A percentile compares a stretch with the other conserved stretches of the same genome.
Evolutionary conservation across 2,329 filamentous ascomycete genomes (phyloP).

Genomic region (Penicillium sp.): DNA sequence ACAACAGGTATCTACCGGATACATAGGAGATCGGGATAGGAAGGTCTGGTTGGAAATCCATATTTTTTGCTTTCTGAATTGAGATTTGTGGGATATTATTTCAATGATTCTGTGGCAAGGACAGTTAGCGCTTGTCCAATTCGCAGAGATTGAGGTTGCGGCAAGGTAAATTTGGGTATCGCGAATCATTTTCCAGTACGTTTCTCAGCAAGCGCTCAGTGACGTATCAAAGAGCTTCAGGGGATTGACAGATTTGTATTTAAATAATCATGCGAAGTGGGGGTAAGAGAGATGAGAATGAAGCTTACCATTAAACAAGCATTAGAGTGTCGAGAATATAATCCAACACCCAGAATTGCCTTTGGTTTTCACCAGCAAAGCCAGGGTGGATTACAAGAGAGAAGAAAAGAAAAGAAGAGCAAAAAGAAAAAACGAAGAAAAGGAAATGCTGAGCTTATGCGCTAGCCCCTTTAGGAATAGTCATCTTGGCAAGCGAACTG

Average conservation of each 20-base stretch:
- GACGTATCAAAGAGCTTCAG: constrained; percentile 50
- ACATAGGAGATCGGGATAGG: constrained; percentile 73
- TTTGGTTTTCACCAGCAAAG: constrained; percentile 26
- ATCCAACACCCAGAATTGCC: neutral
- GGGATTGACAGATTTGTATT: constrained; percentile 71
- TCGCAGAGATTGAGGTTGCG: neutral
- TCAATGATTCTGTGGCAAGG: constrained; percentile 16
- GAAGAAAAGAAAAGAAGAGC: constrained; percentile 9
- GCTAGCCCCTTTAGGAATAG: constrained; percentile 14
- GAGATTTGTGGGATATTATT: constrained; percentile 8
- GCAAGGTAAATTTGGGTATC: constrained; percentile 1
- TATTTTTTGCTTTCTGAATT: constrained; percentile 14
- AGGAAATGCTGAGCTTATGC: constrained; percentile 10
- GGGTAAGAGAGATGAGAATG: neutral
- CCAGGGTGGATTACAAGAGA: constrained; percentile 14
- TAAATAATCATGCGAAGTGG: constrained; percentile 54
- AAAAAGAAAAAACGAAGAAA: constrained; percentile 16
- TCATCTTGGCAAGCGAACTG: constrained; percentile 8
- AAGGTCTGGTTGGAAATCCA: constrained; percentile 37
- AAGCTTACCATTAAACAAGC: constrained; percentile 27
- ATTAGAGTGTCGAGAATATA: constrained; percentile 7
- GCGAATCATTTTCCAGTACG: constrained; percentile 33
- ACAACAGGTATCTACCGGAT: constrained; percentile 74
- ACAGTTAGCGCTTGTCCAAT: constrained; percentile 10
- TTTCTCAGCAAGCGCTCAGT: constrained; percentile 38